phyloP scores from a whole-genome alignment of 768 basidiomycete genomes.

The Mycena belliarum region DNA sequence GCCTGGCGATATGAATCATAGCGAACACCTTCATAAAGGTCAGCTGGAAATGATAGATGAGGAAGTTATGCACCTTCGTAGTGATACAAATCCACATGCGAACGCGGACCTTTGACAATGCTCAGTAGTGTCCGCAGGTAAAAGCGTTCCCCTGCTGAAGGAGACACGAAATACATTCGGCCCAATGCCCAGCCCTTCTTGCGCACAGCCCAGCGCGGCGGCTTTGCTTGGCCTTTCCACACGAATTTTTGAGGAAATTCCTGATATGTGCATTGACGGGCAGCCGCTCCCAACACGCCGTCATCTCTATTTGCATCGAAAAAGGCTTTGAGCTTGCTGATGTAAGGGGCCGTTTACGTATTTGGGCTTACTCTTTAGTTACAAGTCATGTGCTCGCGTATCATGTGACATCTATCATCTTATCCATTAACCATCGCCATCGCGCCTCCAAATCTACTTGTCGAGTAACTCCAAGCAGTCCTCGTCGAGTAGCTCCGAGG shows the following conservation, averaged over 20 bases:
- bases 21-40: neutral
- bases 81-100: neutral
- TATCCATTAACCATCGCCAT: too few species aligned
- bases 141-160: conserved; percentile 29
- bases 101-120: conserved; percentile 31
- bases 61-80: conserved; percentile 11
- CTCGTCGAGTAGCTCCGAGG: too few species aligned
- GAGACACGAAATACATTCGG: conserved; percentile 38
- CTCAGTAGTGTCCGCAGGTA: conserved; percentile 36
- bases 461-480: too few species aligned
- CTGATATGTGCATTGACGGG: conserved; percentile 32
- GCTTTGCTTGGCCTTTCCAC: conserved; percentile 19
- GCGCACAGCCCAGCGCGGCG: conserved; percentile 30
- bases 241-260: conserved; percentile 39
- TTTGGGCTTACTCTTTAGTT: too few species aligned
- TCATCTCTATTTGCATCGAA: conserved; percentile 28
- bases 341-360: too few species aligned
- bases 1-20: neutral
- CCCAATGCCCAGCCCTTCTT: conserved; percentile 37
- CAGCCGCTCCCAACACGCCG: conserved; percentile 17
- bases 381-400: too few species aligned
- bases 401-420: too few species aligned
- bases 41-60: too few species aligned
- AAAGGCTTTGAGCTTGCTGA: conserved; percentile 32
- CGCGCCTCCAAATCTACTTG: too few species aligned